Percentiles rank a stretch among this genome's conserved stretches.
Evolutionary conservation across 2,329 filamentous ascomycete genomes (phyloP).

Genomic region (Basipetospora chlamydospora): DNA sequence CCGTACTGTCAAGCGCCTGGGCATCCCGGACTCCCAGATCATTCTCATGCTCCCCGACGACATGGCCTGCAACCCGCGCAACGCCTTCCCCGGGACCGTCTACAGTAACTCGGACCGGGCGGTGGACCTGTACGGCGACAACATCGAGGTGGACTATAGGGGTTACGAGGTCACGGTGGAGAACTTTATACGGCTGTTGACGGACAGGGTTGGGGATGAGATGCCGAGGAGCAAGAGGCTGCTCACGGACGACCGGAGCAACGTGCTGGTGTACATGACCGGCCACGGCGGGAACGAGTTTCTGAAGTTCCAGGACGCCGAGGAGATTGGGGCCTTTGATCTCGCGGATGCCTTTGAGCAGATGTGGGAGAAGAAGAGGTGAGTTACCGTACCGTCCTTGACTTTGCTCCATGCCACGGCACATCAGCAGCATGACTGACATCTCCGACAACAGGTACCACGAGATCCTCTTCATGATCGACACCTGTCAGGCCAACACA

Average conservation of each 20-base stretch:
- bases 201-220: conserved; percentile 84
- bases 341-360: conserved; percentile 94
- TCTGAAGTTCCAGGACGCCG: conserved; percentile 93
- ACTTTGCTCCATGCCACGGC: no score
- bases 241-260: conserved; percentile 87
- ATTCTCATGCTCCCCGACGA: conserved; percentile 99
- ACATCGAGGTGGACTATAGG: conserved; percentile 96
- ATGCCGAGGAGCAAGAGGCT: conserved; percentile 90
- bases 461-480: conserved; percentile 98
- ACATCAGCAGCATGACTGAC: no score
- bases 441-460: conserved; percentile 50
- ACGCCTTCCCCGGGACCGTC: conserved; percentile 92
- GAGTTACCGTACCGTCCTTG: no score
- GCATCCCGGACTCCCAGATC: conserved; percentile 96
- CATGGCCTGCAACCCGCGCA: conserved; percentile 98
- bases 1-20: conserved; percentile 91
- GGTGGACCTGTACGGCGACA: conserved; percentile 92
- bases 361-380: conserved; percentile 99
- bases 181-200: conserved; percentile 92
- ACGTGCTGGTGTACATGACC: conserved; percentile 98
- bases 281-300: conserved; percentile 97
- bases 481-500: conserved; percentile 97
- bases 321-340: conserved; percentile 94
- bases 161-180: conserved; percentile 98
- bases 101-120: conserved; percentile 97